Base-by-base conservation (phyloP, 495 filamentous ascomycete species). In the Penicillium arizonense region DNA sequence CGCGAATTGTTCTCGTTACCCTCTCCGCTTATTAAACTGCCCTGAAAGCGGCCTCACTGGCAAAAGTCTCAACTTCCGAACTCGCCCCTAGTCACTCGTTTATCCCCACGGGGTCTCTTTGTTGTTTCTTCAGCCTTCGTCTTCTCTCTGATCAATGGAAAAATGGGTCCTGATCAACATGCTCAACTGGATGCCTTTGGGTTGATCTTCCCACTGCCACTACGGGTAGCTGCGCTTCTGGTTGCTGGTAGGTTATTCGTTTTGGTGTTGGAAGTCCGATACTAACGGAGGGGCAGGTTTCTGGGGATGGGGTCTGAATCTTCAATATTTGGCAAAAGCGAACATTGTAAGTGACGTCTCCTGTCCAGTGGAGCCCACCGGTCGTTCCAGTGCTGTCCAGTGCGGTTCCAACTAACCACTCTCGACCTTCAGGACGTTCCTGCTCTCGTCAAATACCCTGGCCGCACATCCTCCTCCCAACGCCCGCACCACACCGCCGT, bases 291-390 rank as follows among this genome's bases (percentile, higher is more conserved):
- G 26, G 48, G 40, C 57, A 94, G 90, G 88, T 55, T 83, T 95
- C 58, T 96, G 91, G 91, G 90, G 87, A 59, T 96, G 90, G 90
- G 91, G 84, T 45, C 59, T 86, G 50, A 96, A 94, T 72, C 81
- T 96, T 18, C 89, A 96, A 45, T 91, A 87, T 69, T 81, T 96
- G 34, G 75, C 82, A 58, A 68, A 83, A 48, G 70, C 81, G 55
- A 84, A 85, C 63, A 92, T 96, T 73, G 86, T 87, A 67, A 52
- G 80, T 68, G 51, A 41, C 44, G 47, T 49, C 26, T 38, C 18
- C 14, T 40, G 14, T 14, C 13, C 36, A 24, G 44, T 18, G 5
- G 12, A 41, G 39, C 11, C 38, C 16, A 56, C 32, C 18, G 16
- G 44, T 36, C 16, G 30, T 38, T 8, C 28, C 23, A 51, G 6